Evolutionary conservation across 108 stramenopile species (phyloP), one percentile per base, ranked within the genome.

Genomic region (Parietichytrium sp.): DNA sequence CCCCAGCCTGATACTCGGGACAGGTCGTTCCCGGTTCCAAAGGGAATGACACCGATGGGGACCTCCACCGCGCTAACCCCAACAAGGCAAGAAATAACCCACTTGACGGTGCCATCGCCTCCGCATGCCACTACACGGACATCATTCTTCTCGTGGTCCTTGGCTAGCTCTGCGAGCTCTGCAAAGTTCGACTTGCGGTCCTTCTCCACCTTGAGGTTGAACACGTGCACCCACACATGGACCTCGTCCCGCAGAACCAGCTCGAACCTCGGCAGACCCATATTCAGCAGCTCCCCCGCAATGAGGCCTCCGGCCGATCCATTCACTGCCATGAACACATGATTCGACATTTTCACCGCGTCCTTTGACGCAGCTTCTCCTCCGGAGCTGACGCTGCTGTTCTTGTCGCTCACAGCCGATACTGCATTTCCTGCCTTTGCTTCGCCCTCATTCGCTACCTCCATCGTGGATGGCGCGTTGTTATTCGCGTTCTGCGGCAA

Each of bases 261-360:
- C 61, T 72, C 61, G 20, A 72, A 72, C 23, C 61, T 33, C 42
- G 61, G 61, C 42, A 72, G 38, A n/a, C 45, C 45, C 61, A 72
- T 72, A 25, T 72, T 42, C 15, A 72, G 18, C 29, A 72, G 61
- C 3, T 72, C 38, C 33, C 45, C 45, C 20, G 61, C 33, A 1
- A 72, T 42, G 20, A 72, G 61, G 61, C 61, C 61, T 45, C 61
- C 61, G 16, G 61, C 36, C 42, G 38, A 33, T 13, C 38, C 38
- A 45, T 72, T 72, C 25, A 72, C 61, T 42, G 61, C 61, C 61
- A 72, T 72, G 61, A 72, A 72, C n/a, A n/a, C n/a, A n/a, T n/a
- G n/a, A n/a, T n/a, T n/a, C n/a, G n/a, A n/a, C 15, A 72, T 38
- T 27, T 72, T 42, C 29, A 72, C 61, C 6, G 10, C 42, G 61